Evolutionary conservation across 495 filamentous ascomycete genomes (phyloP), one percentile per base, ranked within the genome.

Genomic region (Hypoxylon subgilvum): DNA sequence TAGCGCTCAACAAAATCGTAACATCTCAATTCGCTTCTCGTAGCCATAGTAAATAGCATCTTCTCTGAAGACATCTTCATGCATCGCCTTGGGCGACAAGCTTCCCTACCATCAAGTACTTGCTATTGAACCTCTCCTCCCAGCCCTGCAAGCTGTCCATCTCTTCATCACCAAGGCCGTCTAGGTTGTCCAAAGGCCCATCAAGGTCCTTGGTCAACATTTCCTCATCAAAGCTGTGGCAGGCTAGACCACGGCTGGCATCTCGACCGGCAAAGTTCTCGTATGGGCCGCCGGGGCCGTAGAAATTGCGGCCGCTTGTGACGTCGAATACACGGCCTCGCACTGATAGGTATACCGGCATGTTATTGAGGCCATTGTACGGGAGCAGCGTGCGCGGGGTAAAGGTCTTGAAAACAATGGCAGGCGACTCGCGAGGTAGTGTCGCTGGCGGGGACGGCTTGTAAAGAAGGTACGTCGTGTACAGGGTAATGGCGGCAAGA

Each of bases 181-280:
- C 79, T 18, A 97, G 79, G 39, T 80, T 86, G 72, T 98, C 95
- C 52, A 98, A 74, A 18, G 92, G 92, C 2, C 84, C 91, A 35
- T 92, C 82, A 45, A 97, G 73, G 70, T 96, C 89, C 76, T 95
- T 88, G 28, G 94, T 97, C 76, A 97, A 75, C 94, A 97, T 96
- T 3, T 91, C 88, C 78, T 91, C 87, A 67, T 97, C 95, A 71
- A 98, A 97, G 75, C 91, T 96, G 60, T 91, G 89, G 74, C 82
- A 89, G 2, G 94, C 95, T 57, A 98, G 75, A 7, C 94, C 94
- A 39, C 94, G 82, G 49, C 84, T 90, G n/a, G 94, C 94, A 65
- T 97, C 92, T n/a, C 90, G 84, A 6, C 92, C 92, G 0, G 92
- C 92, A 60, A 97, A 97, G 75, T 96, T 96, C 69, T 86, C 86